These are phyloP conservation scores for Penicillium soppii DNA, from an alignment of 495 filamentous ascomycete genomes.

Conservation along the genomic window DNA sequence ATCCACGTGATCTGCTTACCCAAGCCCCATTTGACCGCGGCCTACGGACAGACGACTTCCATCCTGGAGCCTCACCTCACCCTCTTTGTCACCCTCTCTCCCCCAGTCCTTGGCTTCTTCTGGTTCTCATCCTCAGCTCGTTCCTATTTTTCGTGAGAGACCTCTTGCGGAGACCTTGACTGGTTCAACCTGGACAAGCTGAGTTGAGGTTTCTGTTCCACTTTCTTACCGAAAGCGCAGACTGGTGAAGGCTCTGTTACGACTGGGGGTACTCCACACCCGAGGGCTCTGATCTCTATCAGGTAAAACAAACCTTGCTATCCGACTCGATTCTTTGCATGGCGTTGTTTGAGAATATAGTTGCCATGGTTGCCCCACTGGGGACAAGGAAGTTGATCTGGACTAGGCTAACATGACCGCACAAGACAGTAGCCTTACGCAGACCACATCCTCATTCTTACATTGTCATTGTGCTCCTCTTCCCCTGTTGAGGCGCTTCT, in stretches of 20 bases:
- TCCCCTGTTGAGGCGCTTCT: conserved; percentile 3
- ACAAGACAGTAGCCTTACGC: conserved; percentile 3
- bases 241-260: conserved; percentile 31
- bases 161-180: conserved; percentile 50
- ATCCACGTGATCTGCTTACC: conserved; percentile 1
- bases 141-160: conserved; percentile 42
- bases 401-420: conserved; percentile 7
- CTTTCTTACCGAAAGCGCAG: conserved; percentile 24
- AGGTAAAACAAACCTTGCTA: conserved; percentile 34
- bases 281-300: conserved; percentile 24
- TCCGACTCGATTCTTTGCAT: conserved; percentile 1
- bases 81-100: conserved; percentile 12
- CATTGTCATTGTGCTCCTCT: background rate
- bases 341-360: conserved; percentile 8
- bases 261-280: conserved; percentile 19
- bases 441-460: background rate
- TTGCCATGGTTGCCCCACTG: conserved; percentile 2
- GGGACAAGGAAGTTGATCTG: conserved; percentile 3
- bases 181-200: conserved; percentile 47
- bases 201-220: conserved; percentile 27
- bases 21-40: background rate
- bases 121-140: conserved; percentile 28
- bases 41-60: background rate
- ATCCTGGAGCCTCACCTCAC: conserved; percentile 12
- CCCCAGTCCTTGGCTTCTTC: conserved; percentile 17